Conservation (phyloP, 2,329 filamentous ascomycete genomes). For the Aspergillus quadrilineatus region DNA sequence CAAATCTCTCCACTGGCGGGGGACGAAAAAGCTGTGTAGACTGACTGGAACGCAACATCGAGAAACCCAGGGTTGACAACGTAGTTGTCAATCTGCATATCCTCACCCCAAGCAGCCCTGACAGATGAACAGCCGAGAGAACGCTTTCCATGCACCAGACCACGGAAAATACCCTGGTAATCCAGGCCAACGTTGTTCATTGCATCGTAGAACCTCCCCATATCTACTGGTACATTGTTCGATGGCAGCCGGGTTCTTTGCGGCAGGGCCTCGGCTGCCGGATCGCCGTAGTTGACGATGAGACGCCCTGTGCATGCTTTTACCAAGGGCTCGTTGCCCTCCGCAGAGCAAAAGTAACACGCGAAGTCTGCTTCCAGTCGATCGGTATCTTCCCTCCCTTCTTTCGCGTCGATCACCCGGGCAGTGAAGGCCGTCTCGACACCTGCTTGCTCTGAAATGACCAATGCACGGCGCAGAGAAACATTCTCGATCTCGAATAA, state of each 20-base stretch:
- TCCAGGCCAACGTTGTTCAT: not conserved
- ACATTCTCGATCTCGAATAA: not conserved
- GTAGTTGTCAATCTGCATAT: not conserved
- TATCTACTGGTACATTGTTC: not conserved
- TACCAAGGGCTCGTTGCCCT: not conserved
- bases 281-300: too few relatives aligned
- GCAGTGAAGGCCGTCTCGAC: not conserved
- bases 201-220: not conserved
- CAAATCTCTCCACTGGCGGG: not conserved
- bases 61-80: not conserved
- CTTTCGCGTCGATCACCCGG: not conserved
- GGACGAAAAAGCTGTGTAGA: not conserved
- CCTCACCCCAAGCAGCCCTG: not conserved
- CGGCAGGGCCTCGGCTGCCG: too few relatives aligned
- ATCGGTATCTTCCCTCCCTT: not conserved
- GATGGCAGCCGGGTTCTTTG: not conserved
- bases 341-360: not conserved
- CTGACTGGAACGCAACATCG: not conserved
- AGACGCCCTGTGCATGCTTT: too few relatives aligned
- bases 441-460: not conserved
- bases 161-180: not conserved
- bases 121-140: not conserved
- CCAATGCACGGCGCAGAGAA: not conserved
- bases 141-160: not conserved
- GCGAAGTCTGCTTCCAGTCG: not conserved